Base-by-base conservation (phyloP, 495 filamentous ascomycete species). In the Penicillium samsonianum region DNA sequence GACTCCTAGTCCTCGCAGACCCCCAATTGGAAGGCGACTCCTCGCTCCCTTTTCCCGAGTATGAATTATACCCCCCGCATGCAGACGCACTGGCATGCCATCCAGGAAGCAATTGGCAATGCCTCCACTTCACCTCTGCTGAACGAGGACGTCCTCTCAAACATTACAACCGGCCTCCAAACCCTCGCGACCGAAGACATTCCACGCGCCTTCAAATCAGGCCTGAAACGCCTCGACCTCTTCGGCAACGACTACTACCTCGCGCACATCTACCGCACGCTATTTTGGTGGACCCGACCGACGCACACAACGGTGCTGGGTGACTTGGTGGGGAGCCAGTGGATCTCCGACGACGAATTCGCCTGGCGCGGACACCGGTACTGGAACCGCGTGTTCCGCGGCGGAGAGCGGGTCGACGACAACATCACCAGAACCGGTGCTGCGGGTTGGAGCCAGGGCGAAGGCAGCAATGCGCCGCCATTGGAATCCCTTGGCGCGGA, bases 1-100 rank as follows among this genome's bases (percentile, higher is more conserved):
- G 94, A 28, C 85, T 98, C 4, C 87, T 98, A 23, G 85, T 91
- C 12, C 85, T 98, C 43, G 94, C 88, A 55, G 94, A 98, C 75
- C 94, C 94, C 1, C 94, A 98, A 67, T 82, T 98, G 25, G 94
- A 98, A 72, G 94, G 94, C 63, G 91, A 96, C 69, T 90, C 89
- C 14, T 90, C 89, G 4, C 85, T 96, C 30, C 82, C 83, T 14
- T 79, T 82, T 50, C 75, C 82, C 6, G 77, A 84, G 40, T 78
- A 84, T 58, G 79, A 83, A 53, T 71, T 80, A 26, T 79, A 89
- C 31, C 85, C n/a, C 86, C 2, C 82, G 88, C 58, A 63, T 84
- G 22, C 66, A 67, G 23, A 77, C 71, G 59, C 78, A 87, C 53
- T 79, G 82, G 75, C 65, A 67, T 28, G 76, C 64, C 31, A 30